Conservation (phyloP, 2,329 filamentous ascomycete genomes). For the Neonectria punicea region DNA sequence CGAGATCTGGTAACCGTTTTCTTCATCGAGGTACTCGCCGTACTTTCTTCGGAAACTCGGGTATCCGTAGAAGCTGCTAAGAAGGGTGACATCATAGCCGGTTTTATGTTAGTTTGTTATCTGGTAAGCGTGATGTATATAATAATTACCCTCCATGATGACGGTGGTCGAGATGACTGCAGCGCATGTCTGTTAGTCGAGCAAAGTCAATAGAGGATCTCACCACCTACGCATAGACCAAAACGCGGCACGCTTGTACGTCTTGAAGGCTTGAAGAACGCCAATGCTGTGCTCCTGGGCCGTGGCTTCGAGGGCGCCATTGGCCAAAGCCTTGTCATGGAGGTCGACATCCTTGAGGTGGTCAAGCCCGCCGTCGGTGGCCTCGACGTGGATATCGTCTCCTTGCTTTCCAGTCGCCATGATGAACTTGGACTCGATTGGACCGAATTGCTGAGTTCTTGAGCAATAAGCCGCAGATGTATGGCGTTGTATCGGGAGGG, state of each 20-base stretch:
- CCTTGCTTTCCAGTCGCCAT: slow-evolving; percentile 41
- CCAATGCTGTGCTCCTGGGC: slow-evolving; percentile 51
- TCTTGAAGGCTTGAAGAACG: slow-evolving; percentile 50
- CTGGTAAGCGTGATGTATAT: too few species aligned
- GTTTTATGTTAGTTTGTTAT: too few species aligned
- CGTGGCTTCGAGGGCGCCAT: slow-evolving; percentile 50
- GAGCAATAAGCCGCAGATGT: neutral
- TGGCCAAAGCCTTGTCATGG: slow-evolving; percentile 51
- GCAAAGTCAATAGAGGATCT: neutral
- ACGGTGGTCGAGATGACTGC: slow-evolving; percentile 57
- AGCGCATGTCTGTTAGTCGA: slow-evolving; percentile 13
- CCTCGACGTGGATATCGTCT: slow-evolving; percentile 45
- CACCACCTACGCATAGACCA: slow-evolving; percentile 52
- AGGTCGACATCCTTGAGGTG: slow-evolving; percentile 48
- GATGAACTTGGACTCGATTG: slow-evolving; percentile 5
- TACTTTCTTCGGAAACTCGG: slow-evolving; percentile 53
- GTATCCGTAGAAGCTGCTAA: slow-evolving; percentile 60
- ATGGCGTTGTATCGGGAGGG: neutral
- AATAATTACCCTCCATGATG: slow-evolving; percentile 54
- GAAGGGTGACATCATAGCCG: slow-evolving; percentile 57
- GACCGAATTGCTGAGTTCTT: slow-evolving; percentile 2
- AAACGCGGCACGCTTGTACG: slow-evolving; percentile 53
- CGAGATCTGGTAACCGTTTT: slow-evolving; percentile 57
- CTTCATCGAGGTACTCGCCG: slow-evolving; percentile 47
- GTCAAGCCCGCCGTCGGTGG: slow-evolving; percentile 42